Evolutionary conservation across 1,284 basidiomycete genomes (phyloP).

Genomic region (Gomphus bonarii): DNA sequence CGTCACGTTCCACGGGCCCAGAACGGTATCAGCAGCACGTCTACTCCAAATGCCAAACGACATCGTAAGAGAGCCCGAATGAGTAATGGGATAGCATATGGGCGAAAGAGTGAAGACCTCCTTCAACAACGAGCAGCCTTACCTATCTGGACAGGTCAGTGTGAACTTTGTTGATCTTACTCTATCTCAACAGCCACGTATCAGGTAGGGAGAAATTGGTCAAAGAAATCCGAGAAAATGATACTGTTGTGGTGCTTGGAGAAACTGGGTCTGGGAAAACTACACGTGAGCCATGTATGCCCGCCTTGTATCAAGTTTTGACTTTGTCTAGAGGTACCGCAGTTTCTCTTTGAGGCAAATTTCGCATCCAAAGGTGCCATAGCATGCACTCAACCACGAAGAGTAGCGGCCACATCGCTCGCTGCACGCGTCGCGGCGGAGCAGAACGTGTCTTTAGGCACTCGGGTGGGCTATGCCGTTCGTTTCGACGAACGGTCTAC

Average conservation of each 20-base stretch:
- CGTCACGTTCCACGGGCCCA: neutral
- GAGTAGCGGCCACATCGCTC: slow-evolving; percentile 89
- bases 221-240: slow-evolving; percentile 64
- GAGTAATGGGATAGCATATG: neutral
- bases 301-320: slow-evolving; percentile 11
- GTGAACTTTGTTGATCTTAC: neutral
- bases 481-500: slow-evolving; percentile 85
- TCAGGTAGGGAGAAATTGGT: slow-evolving; percentile 69
- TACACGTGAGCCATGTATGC: slow-evolving; percentile 56
- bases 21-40: slow-evolving; percentile 2
- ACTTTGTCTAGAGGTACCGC: slow-evolving; percentile 63
- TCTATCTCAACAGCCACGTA: slow-evolving; percentile 7
- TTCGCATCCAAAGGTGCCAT: slow-evolving; percentile 57
- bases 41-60: neutral
- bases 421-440: slow-evolving; percentile 85
- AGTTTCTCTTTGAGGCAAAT: slow-evolving; percentile 75
- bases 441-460: slow-evolving; percentile 60
- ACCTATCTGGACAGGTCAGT: slow-evolving; percentile 11
- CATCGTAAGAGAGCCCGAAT: slow-evolving; percentile 3
- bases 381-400: slow-evolving; percentile 86
- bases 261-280: slow-evolving; percentile 99
- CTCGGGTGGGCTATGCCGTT: slow-evolving; percentile 86
- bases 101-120: neutral
- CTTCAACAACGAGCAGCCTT: slow-evolving; percentile 4
- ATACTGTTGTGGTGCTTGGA: slow-evolving; percentile 87